A percentile compares a stretch with the other conserved stretches of the same genome.
Evolutionary conservation across 2,329 filamentous ascomycete species (phyloP).

Genomic region (Beauveria sp.): DNA sequence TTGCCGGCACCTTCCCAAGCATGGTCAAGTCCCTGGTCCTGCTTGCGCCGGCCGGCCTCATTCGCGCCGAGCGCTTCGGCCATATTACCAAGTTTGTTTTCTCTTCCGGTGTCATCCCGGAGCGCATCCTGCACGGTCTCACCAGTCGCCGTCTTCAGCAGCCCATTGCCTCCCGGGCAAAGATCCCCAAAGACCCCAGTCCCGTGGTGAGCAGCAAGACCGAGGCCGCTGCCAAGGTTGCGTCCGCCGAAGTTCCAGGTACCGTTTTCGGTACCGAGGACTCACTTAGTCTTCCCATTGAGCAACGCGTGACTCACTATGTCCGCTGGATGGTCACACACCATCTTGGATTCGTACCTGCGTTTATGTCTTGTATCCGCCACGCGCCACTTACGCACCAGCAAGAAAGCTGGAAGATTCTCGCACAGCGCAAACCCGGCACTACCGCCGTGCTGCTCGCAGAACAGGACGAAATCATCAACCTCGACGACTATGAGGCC

Average conservation of each 20-base stretch:
- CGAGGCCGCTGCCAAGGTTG: slow-evolving; percentile 29
- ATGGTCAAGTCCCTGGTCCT: slow-evolving; percentile 65
- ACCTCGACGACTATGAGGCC: slow-evolving; percentile 38
- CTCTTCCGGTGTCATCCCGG: slow-evolving; percentile 46
- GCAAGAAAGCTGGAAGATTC: slow-evolving; percentile 39
- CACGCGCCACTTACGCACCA: slow-evolving; percentile 46
- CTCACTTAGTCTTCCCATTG: slow-evolving; percentile 29
- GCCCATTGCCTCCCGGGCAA: slow-evolving; percentile 38
- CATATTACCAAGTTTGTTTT: slow-evolving; percentile 43
- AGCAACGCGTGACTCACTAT: slow-evolving; percentile 39
- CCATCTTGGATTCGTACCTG: slow-evolving; percentile 50
- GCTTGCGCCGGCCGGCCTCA: slow-evolving; percentile 70
- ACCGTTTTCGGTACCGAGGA: background rate
- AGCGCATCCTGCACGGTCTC: slow-evolving; percentile 39
- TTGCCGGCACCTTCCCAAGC: slow-evolving; percentile 64
- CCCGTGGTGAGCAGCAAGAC: slow-evolving; percentile 29
- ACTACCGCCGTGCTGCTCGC: slow-evolving; percentile 47
- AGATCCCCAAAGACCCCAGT: slow-evolving; percentile 15
- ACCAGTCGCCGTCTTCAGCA: slow-evolving; percentile 40
- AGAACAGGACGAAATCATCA: slow-evolving; percentile 42
- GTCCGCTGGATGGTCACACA: slow-evolving; percentile 51
- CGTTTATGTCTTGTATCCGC: slow-evolving; percentile 51
- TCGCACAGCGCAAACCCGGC: slow-evolving; percentile 34
- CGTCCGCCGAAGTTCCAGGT: slow-evolving; percentile 21
- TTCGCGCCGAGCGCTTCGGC: slow-evolving; percentile 49